A percentile compares a stretch with the other conserved stretches of the same genome.
These are phyloP conservation scores for Lipomyces yamanashiensis DNA, from an alignment of 805 yeast species.

Conservation along the genomic window DNA sequence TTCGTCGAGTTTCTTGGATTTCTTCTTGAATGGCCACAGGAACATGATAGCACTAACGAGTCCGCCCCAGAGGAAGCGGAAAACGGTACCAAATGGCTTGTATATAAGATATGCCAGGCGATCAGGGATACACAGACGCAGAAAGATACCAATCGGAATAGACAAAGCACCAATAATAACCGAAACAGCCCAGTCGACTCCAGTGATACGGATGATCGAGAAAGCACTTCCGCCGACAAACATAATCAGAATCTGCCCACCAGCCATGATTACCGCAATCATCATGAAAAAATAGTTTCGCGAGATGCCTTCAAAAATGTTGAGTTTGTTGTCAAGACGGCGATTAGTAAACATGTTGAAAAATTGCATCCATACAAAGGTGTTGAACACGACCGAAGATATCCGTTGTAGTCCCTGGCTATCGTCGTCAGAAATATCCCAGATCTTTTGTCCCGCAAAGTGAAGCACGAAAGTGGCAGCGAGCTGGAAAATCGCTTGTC, in stretches of 20 bases:
- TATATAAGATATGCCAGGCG: slow-evolving; percentile 43
- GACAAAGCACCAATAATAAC: slow-evolving; percentile 78
- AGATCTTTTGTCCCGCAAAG: slow-evolving; percentile 72
- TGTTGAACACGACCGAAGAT: slow-evolving; percentile 86
- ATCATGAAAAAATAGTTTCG: slow-evolving; percentile 80
- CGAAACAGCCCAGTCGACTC: slow-evolving; percentile 89
- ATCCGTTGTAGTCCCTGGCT: slow-evolving; percentile 61
- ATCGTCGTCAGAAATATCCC: slow-evolving; percentile 45
- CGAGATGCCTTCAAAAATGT: slow-evolving; percentile 80
- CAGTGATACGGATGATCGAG: slow-evolving; percentile 76
- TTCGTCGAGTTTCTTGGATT: slow-evolving; percentile 27
- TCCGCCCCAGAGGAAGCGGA: slow-evolving; percentile 28
- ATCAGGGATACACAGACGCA: slow-evolving; percentile 80
- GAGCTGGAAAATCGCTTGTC: slow-evolving; percentile 82
- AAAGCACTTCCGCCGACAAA: slow-evolving; percentile 97
- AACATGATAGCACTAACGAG: slow-evolving; percentile 11
- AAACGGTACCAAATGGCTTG: slow-evolving; percentile 28
- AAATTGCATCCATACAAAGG: slow-evolving; percentile 97
- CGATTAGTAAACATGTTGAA: slow-evolving; percentile 91
- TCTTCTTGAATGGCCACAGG: slow-evolving; percentile 36
- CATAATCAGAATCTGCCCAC: slow-evolving; percentile 88
- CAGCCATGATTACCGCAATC: slow-evolving; percentile 76
- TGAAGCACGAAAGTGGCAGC: slow-evolving; percentile 77
- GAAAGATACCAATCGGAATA: slow-evolving; percentile 75
- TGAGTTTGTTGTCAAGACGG: slow-evolving; percentile 80